Evolutionary conservation across 257 asterid genomes (phyloP), one percentile per base, ranked within the genome.

Genomic region (Leonotis leonurus): DNA sequence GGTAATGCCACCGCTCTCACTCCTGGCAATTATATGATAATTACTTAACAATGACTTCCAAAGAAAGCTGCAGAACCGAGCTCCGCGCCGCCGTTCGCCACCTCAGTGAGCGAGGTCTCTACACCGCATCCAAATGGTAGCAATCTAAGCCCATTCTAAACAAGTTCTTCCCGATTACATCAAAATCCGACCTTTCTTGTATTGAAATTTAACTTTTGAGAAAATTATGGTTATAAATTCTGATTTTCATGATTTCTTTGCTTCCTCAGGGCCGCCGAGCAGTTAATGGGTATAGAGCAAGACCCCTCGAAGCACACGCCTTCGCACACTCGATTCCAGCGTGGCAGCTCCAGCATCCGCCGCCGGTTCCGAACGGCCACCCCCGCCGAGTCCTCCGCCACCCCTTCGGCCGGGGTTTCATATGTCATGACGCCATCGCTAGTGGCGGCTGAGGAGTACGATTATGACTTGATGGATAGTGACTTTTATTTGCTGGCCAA

Each of bases 341-440:
- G 92, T 20, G 97, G 92, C 27, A 93, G 97, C 73, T 93, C 99
- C 75, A 87, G 96, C 63, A 87, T 89, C 22, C 88, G 97, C 62
- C 96, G 88, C 49, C 88, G 97, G 25, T 89, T 73, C 72, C 88
- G 95, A 39, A 76, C 94, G 2, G 79, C 82, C 69, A 69, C 73
- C 18, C 63, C 81, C 39, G 76, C 80, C 3, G 81, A 80, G 0
- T 69, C 89, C 36, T 85, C 82, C 44, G 75, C 80, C 41, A 89
- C 97, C 26, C 97, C 95, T 50, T 37, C 85, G 0, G 91, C 87
- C 2, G 96, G 95, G 41, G 83, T 87, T 25, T 83, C 99, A 2
- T 84, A 77, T 36, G 78, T 85, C 29, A 30, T 74, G 2, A 85
- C 97, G 0, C 95, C 96, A 12, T 50, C 73, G 41, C 68, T 68